These are phyloP conservation scores for Viridothelium virens DNA, from an alignment of 495 filamentous ascomycete species.

Conservation along the genomic window DNA sequence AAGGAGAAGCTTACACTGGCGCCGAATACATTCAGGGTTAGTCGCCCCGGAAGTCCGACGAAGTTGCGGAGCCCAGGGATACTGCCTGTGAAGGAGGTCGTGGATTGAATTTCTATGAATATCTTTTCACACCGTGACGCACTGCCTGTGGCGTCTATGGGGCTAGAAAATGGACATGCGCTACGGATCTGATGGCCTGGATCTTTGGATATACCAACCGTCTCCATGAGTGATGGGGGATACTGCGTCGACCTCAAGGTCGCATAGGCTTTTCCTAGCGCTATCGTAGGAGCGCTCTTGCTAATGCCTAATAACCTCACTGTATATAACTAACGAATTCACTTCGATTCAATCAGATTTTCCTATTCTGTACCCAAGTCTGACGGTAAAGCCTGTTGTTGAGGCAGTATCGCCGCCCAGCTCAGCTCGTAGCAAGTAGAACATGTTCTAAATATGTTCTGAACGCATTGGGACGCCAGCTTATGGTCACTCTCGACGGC, in stretches of 20 bases:
- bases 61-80: constrained; percentile 59
- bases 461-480: too few relatives aligned
- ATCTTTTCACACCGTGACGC: too few relatives aligned
- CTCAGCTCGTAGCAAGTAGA: too few relatives aligned
- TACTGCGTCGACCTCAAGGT: not conserved
- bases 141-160: too few relatives aligned
- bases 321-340: not conserved
- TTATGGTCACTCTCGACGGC: too few relatives aligned
- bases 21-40: constrained; percentile 46
- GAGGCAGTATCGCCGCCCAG: too few relatives aligned
- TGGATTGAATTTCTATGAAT: constrained; percentile 21
- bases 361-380: too few relatives aligned
- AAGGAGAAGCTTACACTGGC: constrained; percentile 55
- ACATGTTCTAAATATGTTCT: too few relatives aligned
- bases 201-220: constrained; percentile 4
- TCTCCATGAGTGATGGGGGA: not conserved
- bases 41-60: constrained; percentile 56
- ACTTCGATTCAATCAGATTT: not conserved
- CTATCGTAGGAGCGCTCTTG: not conserved
- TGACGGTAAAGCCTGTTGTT: too few relatives aligned
- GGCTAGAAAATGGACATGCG: not conserved
- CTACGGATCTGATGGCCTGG: not conserved
- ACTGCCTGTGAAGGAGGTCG: constrained; percentile 39
- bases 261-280: not conserved
- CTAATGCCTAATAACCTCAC: constrained; percentile 1